These are phyloP conservation scores for Xylariaceae sp. DNA, from an alignment of 2,329 filamentous ascomycete species.

Conservation along the genomic window DNA sequence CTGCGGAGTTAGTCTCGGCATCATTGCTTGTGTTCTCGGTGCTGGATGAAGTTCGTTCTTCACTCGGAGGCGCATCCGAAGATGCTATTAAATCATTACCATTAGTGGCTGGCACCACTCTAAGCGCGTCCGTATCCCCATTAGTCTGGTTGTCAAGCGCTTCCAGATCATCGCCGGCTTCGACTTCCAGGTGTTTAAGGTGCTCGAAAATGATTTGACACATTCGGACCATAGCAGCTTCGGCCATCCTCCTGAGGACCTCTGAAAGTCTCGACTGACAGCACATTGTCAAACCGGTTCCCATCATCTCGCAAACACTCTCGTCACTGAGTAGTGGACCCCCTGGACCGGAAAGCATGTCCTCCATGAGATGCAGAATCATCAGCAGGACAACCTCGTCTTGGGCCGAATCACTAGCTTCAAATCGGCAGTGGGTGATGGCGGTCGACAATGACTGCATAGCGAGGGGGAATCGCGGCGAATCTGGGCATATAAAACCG, in stretches of 20 bases:
- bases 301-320: conserved; percentile 99
- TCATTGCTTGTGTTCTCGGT: conserved; percentile 36
- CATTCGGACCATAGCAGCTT: conserved; percentile 98
- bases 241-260: conserved; percentile 81
- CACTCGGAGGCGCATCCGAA: conserved; percentile 40
- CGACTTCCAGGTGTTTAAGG: conserved; percentile 77
- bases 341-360: conserved; percentile 90
- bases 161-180: conserved; percentile 62
- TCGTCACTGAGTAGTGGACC: conserved; percentile 94
- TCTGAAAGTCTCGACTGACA: conserved; percentile 90
- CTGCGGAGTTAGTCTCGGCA: conserved; percentile 25
- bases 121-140: conserved; percentile 67
- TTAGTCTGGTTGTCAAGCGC: conserved; percentile 61
- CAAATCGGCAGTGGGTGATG: conserved; percentile 95
- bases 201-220: conserved; percentile 97
- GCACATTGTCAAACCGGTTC: conserved; percentile 93
- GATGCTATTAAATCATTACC: conserved; percentile 55
- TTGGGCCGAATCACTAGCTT: conserved; percentile 89
- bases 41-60: conserved; percentile 38
- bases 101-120: conserved; percentile 75
- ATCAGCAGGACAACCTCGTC: conserved; percentile 93
- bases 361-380: conserved; percentile 96
- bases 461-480: conserved; percentile 80
- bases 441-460: conserved; percentile 94
- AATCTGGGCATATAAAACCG: conserved; percentile 77